phyloP scores from a whole-genome alignment of 768 basidiomycete genomes.

The Inosperma sp. region DNA sequence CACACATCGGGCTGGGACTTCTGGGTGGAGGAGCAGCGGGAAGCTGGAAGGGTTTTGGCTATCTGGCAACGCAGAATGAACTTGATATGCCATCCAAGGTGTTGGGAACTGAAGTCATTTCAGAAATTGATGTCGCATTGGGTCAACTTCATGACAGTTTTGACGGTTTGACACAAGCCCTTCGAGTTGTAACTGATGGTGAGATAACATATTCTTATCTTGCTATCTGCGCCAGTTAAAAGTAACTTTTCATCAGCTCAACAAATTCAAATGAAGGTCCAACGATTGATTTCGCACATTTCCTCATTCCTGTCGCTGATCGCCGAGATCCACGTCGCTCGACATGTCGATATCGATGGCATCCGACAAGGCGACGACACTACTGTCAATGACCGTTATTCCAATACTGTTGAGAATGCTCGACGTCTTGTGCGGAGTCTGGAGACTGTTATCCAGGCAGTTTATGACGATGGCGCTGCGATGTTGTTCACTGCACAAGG shows the following conservation, averaged over 20 bases:
- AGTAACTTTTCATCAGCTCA: constrained; percentile 27
- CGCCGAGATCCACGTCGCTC: constrained; percentile 72
- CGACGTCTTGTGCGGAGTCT: constrained; percentile 62
- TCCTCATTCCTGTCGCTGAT: constrained; percentile 55
- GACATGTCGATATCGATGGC: constrained; percentile 79
- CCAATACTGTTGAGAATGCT: constrained; percentile 64
- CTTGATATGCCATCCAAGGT: constrained; percentile 43
- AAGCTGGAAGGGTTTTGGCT: constrained; percentile 84
- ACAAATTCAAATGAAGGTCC: constrained; percentile 41
- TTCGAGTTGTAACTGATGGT: background rate
- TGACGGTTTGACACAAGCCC: constrained; percentile 26
- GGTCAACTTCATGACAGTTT: constrained; percentile 50
- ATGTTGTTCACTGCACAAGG: constrained; percentile 58
- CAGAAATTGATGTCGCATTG: constrained; percentile 47
- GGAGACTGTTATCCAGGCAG: constrained; percentile 64
- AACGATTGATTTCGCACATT: constrained; percentile 51
- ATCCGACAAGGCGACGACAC: constrained; percentile 47
- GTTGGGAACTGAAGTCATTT: constrained; percentile 49
- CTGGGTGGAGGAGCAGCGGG: constrained; percentile 75
- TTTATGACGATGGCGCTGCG: constrained; percentile 66
- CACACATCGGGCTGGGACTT: constrained; percentile 69
- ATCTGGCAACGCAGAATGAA: constrained; percentile 53
- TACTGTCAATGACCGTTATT: constrained; percentile 48
- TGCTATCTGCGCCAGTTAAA: background rate
- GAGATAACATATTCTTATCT: background rate